These are phyloP conservation scores for Rubroboletus pulcherrimus DNA, from an alignment of 768 basidiomycete species.

Conservation along the genomic window DNA sequence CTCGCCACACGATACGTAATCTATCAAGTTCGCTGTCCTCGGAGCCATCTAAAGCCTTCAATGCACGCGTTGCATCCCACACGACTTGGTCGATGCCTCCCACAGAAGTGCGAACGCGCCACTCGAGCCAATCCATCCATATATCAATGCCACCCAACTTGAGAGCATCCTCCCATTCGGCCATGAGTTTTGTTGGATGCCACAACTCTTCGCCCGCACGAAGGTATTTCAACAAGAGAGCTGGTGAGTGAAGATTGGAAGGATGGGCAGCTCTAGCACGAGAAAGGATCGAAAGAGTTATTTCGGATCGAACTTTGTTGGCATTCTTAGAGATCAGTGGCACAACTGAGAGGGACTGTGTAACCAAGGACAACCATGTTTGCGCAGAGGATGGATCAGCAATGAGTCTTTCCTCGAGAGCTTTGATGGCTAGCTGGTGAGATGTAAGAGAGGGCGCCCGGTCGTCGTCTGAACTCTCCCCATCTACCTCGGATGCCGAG, in stretches of 20 bases:
- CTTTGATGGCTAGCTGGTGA: slow-evolving; percentile 55
- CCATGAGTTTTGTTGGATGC: slow-evolving; percentile 48
- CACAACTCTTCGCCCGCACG: slow-evolving; percentile 72
- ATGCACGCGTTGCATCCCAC: slow-evolving; percentile 46
- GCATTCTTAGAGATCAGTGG: slow-evolving; percentile 68
- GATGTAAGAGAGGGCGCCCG: slow-evolving; percentile 39
- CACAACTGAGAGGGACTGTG: slow-evolving; percentile 58
- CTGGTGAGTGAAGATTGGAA: slow-evolving; percentile 44
- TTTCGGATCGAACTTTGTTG: slow-evolving; percentile 62
- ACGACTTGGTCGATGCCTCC: slow-evolving; percentile 52
- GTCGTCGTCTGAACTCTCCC: slow-evolving; percentile 36
- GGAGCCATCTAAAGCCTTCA: slow-evolving; percentile 39
- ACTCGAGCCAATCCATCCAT: slow-evolving; percentile 80
- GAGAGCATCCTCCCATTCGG: slow-evolving; percentile 72
- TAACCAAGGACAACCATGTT: slow-evolving; percentile 63
- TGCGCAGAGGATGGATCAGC: slow-evolving; percentile 48
- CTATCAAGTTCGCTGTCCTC: slow-evolving; percentile 49
- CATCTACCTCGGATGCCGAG: slow-evolving; percentile 29
- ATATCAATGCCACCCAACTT: slow-evolving; percentile 50
- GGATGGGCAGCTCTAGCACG: slow-evolving; percentile 60
- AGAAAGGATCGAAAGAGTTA: slow-evolving; percentile 60
- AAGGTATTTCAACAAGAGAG: slow-evolving; percentile 60
- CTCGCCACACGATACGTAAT: slow-evolving; percentile 69
- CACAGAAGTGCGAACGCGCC: slow-evolving; percentile 52
- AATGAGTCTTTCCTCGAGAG: slow-evolving; percentile 53